Conservation (phyloP, 331 rosid genomes). For the Acacia pycnantha region DNA sequence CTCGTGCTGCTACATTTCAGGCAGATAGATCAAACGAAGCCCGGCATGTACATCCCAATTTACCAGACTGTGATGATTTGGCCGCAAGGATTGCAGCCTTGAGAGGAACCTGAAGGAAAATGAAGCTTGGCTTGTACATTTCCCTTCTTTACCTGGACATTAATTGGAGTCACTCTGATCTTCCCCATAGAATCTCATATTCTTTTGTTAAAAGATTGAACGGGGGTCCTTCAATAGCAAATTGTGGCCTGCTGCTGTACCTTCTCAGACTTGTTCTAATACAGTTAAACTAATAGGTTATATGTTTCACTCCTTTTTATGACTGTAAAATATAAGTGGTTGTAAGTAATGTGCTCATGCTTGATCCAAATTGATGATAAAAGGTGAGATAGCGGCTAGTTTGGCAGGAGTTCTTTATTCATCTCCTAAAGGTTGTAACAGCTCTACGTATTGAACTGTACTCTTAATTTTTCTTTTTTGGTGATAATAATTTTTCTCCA, state of each 20-base stretch:
- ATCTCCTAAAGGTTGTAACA: background rate
- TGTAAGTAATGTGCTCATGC: conserved; percentile 19
- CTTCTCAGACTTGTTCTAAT: conserved; percentile 13
- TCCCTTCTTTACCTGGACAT: conserved; percentile 26
- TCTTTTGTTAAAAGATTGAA: conserved; percentile 21
- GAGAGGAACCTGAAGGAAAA: conserved; percentile 54
- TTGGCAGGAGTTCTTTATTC: background rate
- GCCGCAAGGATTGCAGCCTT: conserved; percentile 84
- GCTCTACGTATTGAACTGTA: background rate
- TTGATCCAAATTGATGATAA: conserved; percentile 7
- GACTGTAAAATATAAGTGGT: conserved; percentile 26
- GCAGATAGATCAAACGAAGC: conserved; percentile 62
- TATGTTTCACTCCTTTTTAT: background rate
- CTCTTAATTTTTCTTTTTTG: background rate
- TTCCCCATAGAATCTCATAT: conserved; percentile 16
- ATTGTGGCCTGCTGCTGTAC: conserved; percentile 22
- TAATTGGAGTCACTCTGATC: conserved; percentile 1
- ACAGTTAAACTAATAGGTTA: conserved; percentile 6
- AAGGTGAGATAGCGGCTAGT: conserved; percentile 3
- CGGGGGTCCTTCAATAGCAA: conserved; percentile 12
- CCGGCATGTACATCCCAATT: conserved; percentile 87
- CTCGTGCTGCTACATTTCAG: conserved; percentile 90
- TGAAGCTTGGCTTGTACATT: background rate
- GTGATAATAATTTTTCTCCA: background rate
- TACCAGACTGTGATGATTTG: conserved; percentile 89